Conservation (phyloP, 1,284 basidiomycete species). For the Serendipita sp. region DNA sequence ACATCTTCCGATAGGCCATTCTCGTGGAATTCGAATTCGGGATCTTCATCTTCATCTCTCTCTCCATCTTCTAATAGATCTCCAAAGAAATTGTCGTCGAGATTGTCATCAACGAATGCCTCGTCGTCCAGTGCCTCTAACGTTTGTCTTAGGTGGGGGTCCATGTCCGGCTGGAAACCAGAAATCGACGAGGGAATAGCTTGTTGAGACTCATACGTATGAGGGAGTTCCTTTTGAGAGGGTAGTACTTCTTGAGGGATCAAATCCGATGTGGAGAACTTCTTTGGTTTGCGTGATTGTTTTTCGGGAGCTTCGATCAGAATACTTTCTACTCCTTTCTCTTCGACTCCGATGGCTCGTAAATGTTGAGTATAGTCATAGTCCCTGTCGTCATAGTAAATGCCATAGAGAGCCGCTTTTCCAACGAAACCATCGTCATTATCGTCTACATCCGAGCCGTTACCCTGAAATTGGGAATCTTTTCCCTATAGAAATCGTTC, state of each 20-base stretch:
- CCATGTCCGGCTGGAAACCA: constrained; percentile 93
- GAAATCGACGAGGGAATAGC: constrained; percentile 69
- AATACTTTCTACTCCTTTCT: constrained; percentile 63
- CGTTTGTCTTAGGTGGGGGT: constrained; percentile 85
- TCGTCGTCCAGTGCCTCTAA: constrained; percentile 95
- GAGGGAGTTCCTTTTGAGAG: constrained; percentile 57
- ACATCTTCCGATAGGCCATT: constrained; percentile 27
- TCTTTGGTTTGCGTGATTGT: neutral
- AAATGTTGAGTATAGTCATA: constrained; percentile 99
- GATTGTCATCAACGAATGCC: constrained; percentile 69
- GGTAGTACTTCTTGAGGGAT: constrained; percentile 63
- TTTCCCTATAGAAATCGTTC: neutral
- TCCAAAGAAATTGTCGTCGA: constrained; percentile 53
- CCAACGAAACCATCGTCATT: constrained; percentile 32
- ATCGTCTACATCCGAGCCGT: constrained; percentile 20
- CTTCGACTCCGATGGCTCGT: constrained; percentile 53
- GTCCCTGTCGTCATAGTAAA: constrained; percentile 94
- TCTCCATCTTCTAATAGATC: constrained; percentile 66
- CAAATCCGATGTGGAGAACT: constrained; percentile 10
- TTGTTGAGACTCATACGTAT: constrained; percentile 36
- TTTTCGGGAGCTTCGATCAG: constrained; percentile 53
- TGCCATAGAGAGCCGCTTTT: constrained; percentile 80
- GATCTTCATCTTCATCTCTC: constrained; percentile 34
- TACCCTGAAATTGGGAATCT: constrained; percentile 6
- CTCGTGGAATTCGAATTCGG: constrained; percentile 59